Evolutionary conservation across 306 rosid species (phyloP), one percentile per base, ranked within the genome.

Genomic region (Casuarina cunninghamiana): DNA sequence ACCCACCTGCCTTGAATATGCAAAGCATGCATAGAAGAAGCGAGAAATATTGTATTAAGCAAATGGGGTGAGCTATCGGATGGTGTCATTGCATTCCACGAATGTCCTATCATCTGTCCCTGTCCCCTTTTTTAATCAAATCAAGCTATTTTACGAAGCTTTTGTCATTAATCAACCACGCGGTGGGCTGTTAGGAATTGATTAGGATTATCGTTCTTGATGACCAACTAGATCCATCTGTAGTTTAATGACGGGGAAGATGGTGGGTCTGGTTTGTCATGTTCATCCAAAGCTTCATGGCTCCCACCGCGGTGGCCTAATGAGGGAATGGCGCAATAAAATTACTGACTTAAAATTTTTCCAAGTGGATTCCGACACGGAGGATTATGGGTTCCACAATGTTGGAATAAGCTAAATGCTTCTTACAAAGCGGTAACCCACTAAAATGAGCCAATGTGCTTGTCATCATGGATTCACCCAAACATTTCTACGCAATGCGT

Each of bases 361-460:
- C 0, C 48, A 73, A 76, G 84, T 84, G 48, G 70, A 76, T 76
- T 78, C 81, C 74, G 75, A 80, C 62, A 84, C 35, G 42, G 53
- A 71, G 77, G 76, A 71, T 62, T 63, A 78, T 65, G 89, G 94
- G 90, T 74, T 80, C 86, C 84, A 89, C 82, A 79, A 71, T 62
- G 77, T 69, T 71, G 51, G 76, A 74, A 79, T 48, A 75, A 81
- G 80, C 78, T 71, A 43, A 69, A 81, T 71, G 60, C 39, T 70
- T 77, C 79, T 39, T 60, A 69, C 77, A 87, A 82, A 45, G 49
- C 38, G 67, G 37, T 42, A 72, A 73, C 80, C 21, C 39, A 44
- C 60, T 80, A 81, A 63, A 76, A 77, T 68, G 69, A 26, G 16
- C 39, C 8, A 44, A 44, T 44, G 48, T 44, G 32, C 32, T 26